Evolutionary conservation across 2,329 filamentous ascomycete genomes (phyloP), one percentile per base, ranked within the genome.

Genomic region (Hymenoscyphus linearis): DNA sequence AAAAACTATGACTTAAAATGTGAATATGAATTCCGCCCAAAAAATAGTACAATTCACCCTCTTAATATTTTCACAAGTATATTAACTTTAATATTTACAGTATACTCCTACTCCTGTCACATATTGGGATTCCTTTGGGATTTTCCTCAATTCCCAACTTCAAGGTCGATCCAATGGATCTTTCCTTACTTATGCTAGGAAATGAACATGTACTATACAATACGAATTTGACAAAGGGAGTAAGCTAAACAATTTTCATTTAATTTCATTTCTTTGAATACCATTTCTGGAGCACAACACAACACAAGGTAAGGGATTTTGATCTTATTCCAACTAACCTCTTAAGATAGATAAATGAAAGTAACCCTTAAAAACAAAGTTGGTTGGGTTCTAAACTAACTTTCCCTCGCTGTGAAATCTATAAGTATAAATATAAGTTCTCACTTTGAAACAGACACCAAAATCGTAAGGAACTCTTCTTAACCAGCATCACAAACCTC

Each of bases 111-210:
- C 80, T 47, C 83, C 85, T 67, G 74, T 86, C n/a, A n/a, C n/a
- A n/a, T n/a, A n/a, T 31, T 85, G 86, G 74, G 71, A 81, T 65
- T 85, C 81, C 76, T 85, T 86, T 69, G 83, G 82, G 55, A 75
- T 75, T 22, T 76, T 86, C 13, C 77, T 85, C 47, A 80, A 79
- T 67, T 85, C 82, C 75, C 77, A 78, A 58, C 60, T 74, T 66
- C 78, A 81, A 70, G 78, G 79, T 59, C 18, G 78, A 76, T 73
- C 57, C 75, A n/a, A n/a, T n/a, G n/a, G n/a, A 3, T 80, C 76
- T 25, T 84, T 82, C 70, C 76, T 78, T 16, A 71, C 75, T 26
- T 85, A 85, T 71, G 65, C 61, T 7, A 80, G 78, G 55, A 66
- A 72, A 68, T 75, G 0, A 79, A 74, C 64, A 79, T 80, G 78